Base-by-base conservation (phyloP, 2,329 filamentous ascomycete species). In the Decorospora gaudefroyi region DNA sequence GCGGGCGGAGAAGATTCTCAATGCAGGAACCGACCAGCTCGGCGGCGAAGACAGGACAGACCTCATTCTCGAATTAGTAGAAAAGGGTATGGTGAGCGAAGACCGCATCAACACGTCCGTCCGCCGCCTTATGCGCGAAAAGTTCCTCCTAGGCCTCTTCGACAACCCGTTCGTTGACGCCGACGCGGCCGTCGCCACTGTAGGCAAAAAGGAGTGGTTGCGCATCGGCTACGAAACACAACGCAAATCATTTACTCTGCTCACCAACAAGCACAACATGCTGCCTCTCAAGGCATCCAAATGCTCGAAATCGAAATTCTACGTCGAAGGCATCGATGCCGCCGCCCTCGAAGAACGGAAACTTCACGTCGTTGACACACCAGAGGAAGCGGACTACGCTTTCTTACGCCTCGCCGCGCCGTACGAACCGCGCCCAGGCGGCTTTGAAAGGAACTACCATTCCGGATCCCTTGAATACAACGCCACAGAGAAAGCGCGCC, bases 11-110 rank as follows among this genome's bases (percentile, higher is more conserved):
- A 74, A 64, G 47, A 68, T 80, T 6, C 50, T 81, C 1, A 71
- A 79, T 6, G 77, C 78, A 0, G 78, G 78, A 0, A 74, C 73
- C 22, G 78, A 81, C 45, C 77, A 79, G 43, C 73, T 80, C 34
- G 78, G 78, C 1, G 78, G 78, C 8, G 78, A 81, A 53, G 53
- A 67, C 3, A 61, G 73, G 0, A 71, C 75, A 0, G 77, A 80
- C 40, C 70, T 80, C 2, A 62, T 80, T n/a, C 55, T 77, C 2
- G 67, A 78, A 41, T 64, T 77, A 0, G 76, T 78, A 0, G 53
- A 69, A 1, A 67, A 70, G 32, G 73, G 70, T 17, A 56, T 63
- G n/a, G 55, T 76, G 9, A 51, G 69, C 6, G 76, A 79, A 40
- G 56, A 59, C 0, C 74, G 77, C 9, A 59, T 80, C 3, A 72